Evolutionary conservation across 139 green algal species (phyloP).

Genomic region (Microglena sp.): DNA sequence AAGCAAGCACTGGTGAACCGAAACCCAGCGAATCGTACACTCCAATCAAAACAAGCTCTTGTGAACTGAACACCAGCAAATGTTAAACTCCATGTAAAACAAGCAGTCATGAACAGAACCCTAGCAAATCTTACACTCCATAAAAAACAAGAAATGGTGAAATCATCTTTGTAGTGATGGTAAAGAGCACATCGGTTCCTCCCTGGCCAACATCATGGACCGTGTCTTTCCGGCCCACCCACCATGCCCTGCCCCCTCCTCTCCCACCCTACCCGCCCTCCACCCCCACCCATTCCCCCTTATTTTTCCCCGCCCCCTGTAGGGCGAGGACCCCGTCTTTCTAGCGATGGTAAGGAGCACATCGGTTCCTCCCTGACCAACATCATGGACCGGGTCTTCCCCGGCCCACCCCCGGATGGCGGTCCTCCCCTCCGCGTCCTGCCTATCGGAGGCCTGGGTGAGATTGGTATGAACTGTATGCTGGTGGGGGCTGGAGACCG

Average conservation of each 20-base stretch:
- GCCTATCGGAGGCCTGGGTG: slow-evolving; percentile 92
- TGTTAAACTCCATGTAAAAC: no score
- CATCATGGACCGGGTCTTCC: slow-evolving; percentile 5
- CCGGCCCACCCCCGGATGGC: slow-evolving; percentile 48
- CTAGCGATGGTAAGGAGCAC: slow-evolving; percentile 68
- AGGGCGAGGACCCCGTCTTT: no score
- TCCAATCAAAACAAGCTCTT: no score
- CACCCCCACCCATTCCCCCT: no score
- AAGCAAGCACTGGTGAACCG: no score
- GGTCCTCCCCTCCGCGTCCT: slow-evolving; percentile 84
- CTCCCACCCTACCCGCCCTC: slow-evolving; percentile 90
- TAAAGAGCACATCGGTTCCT: slow-evolving; percentile 64
- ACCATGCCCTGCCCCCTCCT: slow-evolving; percentile 52
- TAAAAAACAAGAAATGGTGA: no score
- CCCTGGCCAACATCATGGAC: slow-evolving; percentile 17
- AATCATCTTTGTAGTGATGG: no score
- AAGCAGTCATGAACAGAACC: no score
- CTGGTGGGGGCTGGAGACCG: slow-evolving; percentile 85
- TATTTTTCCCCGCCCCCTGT: no score
- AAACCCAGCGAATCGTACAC: no score
- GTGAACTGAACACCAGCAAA: no score
- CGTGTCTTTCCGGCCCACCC: slow-evolving; percentile 43
- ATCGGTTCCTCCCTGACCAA: slow-evolving; percentile 48
- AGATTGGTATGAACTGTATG: slow-evolving; percentile 99
- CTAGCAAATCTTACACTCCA: no score